Evolutionary conservation across 1,139 yeast genomes (phyloP).

Genomic region (Pichia norvegensis): DNA sequence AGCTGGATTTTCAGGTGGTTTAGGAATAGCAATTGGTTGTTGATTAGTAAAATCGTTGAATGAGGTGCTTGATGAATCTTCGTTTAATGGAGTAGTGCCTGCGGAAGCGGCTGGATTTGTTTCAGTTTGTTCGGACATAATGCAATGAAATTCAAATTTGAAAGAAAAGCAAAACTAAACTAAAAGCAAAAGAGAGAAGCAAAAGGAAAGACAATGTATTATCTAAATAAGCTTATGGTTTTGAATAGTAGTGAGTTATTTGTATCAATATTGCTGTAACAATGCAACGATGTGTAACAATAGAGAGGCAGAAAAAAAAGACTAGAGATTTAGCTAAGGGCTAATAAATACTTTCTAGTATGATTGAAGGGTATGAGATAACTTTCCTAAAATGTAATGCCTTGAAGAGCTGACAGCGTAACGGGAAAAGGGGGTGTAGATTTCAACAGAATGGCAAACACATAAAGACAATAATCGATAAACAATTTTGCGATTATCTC

Average conservation of each 20-base stretch:
- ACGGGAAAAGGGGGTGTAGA: background rate
- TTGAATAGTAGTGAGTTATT: background rate
- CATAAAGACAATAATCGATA: background rate
- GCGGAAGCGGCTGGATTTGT: background rate
- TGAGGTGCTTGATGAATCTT: slow-evolving; percentile 2
- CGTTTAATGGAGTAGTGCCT: background rate
- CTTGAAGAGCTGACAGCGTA: background rate
- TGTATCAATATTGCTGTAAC: background rate
- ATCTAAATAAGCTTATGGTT: too few species aligned
- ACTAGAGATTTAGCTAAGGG: too few species aligned
- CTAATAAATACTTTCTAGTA: background rate
- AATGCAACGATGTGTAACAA: background rate
- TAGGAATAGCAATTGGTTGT: slow-evolving; percentile 29
- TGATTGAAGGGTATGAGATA: background rate
- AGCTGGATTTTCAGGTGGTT: slow-evolving; percentile 40
- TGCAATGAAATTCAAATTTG: background rate
- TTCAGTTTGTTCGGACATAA: slow-evolving; percentile 1
- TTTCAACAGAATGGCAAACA: background rate
- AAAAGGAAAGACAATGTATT: background rate
- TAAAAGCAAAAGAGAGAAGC: background rate
- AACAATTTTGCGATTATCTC: background rate
- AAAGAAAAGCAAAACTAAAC: slow-evolving; percentile 1
- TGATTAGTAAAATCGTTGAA: slow-evolving; percentile 5
- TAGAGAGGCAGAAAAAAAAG: background rate
- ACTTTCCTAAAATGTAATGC: background rate